Base-by-base conservation (phyloP, 768 basidiomycete species). In the Mycena pura region DNA sequence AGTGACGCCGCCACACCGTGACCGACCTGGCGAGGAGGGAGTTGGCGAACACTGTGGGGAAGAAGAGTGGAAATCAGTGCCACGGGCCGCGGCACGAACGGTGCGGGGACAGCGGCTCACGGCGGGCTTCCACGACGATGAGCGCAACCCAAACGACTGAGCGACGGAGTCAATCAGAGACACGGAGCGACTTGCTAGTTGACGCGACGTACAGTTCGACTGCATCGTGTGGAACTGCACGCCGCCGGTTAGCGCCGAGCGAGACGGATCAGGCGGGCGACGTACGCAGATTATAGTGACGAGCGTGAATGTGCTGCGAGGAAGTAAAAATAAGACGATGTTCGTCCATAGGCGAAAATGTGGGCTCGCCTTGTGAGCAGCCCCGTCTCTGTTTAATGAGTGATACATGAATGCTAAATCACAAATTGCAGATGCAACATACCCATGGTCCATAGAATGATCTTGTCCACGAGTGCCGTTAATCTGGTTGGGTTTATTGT, bases 301-400 rank as follows among this genome's bases (percentile, higher is more conserved):
- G 13, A 56, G 11, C 2, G 6, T 17, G 7, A n/a, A 27, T 4
- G 36, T 34, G 7, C 45, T 56, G 31, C n/a, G n/a, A n/a, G n/a
- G n/a, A n/a, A 5, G 17, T n/a, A 14, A 45, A 2, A 27, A 3
- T 36, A 3, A 36, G 10, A 17, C 17, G 3, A 3, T 22, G 15
- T n/a, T n/a, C n/a, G n/a, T n/a, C n/a, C n/a, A 13, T 17, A 6
- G 15, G 8, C n/a, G 3, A 34, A n/a, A 4, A 25, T n/a, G n/a
- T n/a, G 22, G 38, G 25, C 9, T 11, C 14, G 48, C 55, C 55
- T 48, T 19, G 55, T 57, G 11, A 57, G 3, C 36, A 48, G 29
- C 8, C 45, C 45, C 6, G 55, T 57, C 36, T 57, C 55, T 57
- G 19, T n/a, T n/a, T n/a, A n/a, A n/a, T n/a, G n/a, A n/a, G n/a